Conservation (phyloP, 1,284 basidiomycete genomes). For the Athelia sp. region DNA sequence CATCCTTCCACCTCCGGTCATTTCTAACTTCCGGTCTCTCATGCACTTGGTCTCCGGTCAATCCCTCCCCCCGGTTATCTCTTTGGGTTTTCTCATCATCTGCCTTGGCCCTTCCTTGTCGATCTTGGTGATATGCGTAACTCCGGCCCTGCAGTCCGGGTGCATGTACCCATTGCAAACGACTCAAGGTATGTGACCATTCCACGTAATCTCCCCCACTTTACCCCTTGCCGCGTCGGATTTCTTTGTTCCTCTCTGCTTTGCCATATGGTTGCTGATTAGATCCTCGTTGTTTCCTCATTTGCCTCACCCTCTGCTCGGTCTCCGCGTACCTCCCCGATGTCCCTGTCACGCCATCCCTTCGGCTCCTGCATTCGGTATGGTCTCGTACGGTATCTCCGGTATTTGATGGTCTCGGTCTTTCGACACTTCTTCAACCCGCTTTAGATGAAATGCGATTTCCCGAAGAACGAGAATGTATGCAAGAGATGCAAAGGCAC, state of each 20-base stretch:
- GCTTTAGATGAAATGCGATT: slow-evolving; percentile 74
- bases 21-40: too few species aligned
- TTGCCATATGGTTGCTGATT: slow-evolving; percentile 7
- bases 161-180: slow-evolving; percentile 79
- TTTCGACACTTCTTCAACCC: slow-evolving; percentile 2
- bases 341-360: neutral
- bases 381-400: neutral
- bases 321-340: neutral
- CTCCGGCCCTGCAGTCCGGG: slow-evolving; percentile 47
- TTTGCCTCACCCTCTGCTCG: neutral
- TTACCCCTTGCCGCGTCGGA: neutral
- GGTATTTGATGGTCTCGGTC: slow-evolving; percentile 6
- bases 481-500: slow-evolving; percentile 67
- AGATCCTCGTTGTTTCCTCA: neutral
- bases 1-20: too few species aligned
- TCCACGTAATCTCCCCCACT: slow-evolving; percentile 4
- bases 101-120: too few species aligned
- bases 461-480: slow-evolving; percentile 59
- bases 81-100: too few species aligned
- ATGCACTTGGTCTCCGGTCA: too few species aligned
- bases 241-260: slow-evolving; percentile 2
- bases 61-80: too few species aligned
- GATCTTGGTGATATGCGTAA: neutral
- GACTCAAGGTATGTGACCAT: slow-evolving; percentile 61
- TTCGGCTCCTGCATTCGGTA: slow-evolving; percentile 4